These are phyloP conservation scores for Elymus sibiricus DNA, from an alignment of 176 grass and related monocot genomes.

Conservation along the genomic window DNA sequence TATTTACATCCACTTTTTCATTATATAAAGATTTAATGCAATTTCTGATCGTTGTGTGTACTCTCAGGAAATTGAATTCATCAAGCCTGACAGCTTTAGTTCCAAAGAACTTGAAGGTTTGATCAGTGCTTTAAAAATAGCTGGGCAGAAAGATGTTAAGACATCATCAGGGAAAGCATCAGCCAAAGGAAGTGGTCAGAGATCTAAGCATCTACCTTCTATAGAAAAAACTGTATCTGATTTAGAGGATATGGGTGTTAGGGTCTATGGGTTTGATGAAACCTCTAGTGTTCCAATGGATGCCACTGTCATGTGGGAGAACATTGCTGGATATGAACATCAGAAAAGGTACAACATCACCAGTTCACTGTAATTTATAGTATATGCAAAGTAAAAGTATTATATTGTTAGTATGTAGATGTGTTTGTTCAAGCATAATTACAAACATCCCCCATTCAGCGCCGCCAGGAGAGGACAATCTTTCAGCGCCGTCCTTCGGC, in stretches of 20 bases:
- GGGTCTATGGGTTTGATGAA: slow-evolving; percentile 83
- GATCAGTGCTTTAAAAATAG: slow-evolving; percentile 65
- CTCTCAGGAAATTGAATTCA: slow-evolving; percentile 81
- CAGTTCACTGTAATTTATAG: not conserved
- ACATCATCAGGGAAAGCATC: slow-evolving; percentile 39
- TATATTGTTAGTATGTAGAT: slow-evolving; percentile 2
- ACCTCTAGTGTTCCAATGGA: slow-evolving; percentile 71
- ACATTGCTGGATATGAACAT: slow-evolving; percentile 81
- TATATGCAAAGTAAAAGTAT: not conserved
- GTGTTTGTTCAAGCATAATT: not conserved
- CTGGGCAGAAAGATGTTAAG: slow-evolving; percentile 56
- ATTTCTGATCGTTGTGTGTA: not conserved
- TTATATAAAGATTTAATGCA: not conserved
- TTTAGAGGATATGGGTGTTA: slow-evolving; percentile 87
- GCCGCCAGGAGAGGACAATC: no score
- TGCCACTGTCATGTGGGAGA: slow-evolving; percentile 84
- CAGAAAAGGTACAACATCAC: slow-evolving; percentile 67
- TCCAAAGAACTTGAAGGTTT: slow-evolving; percentile 78
- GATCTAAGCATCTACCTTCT: slow-evolving; percentile 50
- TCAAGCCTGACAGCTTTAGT: slow-evolving; percentile 63
- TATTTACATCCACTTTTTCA: not conserved
- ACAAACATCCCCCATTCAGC: not conserved
- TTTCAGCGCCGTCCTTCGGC: no score
- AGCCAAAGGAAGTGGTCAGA: slow-evolving; percentile 49
- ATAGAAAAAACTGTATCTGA: slow-evolving; percentile 78